Percentiles rank a stretch among this genome's conserved stretches.
These are phyloP conservation scores for Carex cristatella DNA, from an alignment of 176 grass and related monocot species.

Conservation along the genomic window DNA sequence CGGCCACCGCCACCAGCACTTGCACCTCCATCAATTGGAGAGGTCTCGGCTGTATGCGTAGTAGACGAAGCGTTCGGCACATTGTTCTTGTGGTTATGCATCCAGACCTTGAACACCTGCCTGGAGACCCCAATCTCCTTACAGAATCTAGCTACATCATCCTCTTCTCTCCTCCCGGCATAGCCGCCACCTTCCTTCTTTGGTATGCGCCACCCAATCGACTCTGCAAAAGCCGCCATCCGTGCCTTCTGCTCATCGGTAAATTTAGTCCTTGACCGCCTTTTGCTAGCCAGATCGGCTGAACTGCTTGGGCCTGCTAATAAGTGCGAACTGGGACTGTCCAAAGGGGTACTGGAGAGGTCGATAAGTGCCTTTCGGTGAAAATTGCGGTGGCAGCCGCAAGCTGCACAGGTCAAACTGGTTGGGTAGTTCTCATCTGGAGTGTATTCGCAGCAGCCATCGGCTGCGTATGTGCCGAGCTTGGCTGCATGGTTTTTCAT, in stretches of 20 bases:
- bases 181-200: conserved; percentile 60
- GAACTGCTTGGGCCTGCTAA: conserved; percentile 24
- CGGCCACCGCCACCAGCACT: conserved; percentile 1
- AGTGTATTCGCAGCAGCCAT: conserved; percentile 94
- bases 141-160: conserved; percentile 78
- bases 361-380: conserved; percentile 59
- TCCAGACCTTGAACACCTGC: conserved; percentile 94
- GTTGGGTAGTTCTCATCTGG: conserved; percentile 42
- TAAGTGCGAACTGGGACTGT: conserved; percentile 6
- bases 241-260: conserved; percentile 71
- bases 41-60: conserved; percentile 24
- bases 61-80: conserved; percentile 47
- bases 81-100: conserved; percentile 86
- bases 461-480: conserved; percentile 76
- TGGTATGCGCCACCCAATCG: conserved; percentile 75
- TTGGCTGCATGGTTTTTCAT: conserved; percentile 91
- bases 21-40: conserved; percentile 5
- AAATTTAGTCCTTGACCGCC: conserved; percentile 79
- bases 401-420: conserved; percentile 53
- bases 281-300: conserved; percentile 34
- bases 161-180: conserved; percentile 28
- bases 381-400: conserved; percentile 89
- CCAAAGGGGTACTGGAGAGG: conserved; percentile 6
- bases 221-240: conserved; percentile 68
- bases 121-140: conserved; percentile 69